Evolutionary conservation across 108 stramenopile genomes (phyloP), one percentile per base, ranked within the genome.

Genomic region (Cyclotella kingstonii): DNA sequence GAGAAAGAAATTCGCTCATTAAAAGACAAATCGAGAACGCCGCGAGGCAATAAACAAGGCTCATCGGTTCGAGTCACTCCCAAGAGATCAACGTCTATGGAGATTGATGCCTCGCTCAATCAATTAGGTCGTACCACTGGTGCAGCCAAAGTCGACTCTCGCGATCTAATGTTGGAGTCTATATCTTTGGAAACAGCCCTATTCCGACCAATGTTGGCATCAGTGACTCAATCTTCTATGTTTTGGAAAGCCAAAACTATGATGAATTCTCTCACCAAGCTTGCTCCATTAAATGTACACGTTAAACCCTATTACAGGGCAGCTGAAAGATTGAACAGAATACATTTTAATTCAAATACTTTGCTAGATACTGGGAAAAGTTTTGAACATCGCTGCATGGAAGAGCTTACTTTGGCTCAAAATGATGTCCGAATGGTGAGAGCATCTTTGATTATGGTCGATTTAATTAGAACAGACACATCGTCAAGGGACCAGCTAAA

Each of bases 171-270:
- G 33, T 27, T 65, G 27, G 78, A 71, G 47, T 61, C 68, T 10
- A 60, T 63, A 34, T 70, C 67, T 4, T 63, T 88, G 14, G 87
- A 88, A 72, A 77, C 87, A 1, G 76, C 87, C 8, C 56, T 89
- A 27, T 89, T 84, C 68, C 81, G 91, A 17, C 91, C 91, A 23
- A 84, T 84, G 4, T 60, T 93, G 31, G 75, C 61, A 43, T 73
- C 83, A 8, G 87, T 84, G 0, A 67, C 80, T 8, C 73, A 70
- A 36, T 86, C 89, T 54, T 80, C 91, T n/a, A 69, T 73, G 12
- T 64, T 68, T 28, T 93, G 91, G 91, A 89, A 85, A 54, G 38
- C 80, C 15, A 77, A 73, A 50, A 78, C 81, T 12, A 69, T 82
- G 53, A 66, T 49, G 40, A 60, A 58, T 25, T 60, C 67, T 11